Evolutionary conservation across 345 rosid species (phyloP).

Genomic region (Turritis glabra): DNA sequence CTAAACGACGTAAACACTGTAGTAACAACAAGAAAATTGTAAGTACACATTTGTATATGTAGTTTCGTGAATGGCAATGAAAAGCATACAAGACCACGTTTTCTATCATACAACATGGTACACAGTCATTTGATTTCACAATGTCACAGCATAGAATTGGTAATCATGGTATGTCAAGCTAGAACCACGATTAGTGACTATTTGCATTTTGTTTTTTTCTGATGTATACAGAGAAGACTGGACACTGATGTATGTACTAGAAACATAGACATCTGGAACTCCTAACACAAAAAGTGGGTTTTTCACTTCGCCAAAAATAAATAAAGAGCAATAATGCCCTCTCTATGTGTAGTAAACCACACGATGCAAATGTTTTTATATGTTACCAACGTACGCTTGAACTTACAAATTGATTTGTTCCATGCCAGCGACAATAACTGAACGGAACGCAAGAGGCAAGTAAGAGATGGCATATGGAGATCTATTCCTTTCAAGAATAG

Average conservation of each 20-base stretch:
- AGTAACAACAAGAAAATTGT: background rate
- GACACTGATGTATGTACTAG: conserved; percentile 3
- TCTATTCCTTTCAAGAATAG: conserved; percentile 87
- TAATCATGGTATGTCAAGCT: background rate
- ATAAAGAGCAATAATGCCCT: conserved; percentile 3
- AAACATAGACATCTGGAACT: conserved; percentile 15
- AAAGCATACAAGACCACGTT: background rate
- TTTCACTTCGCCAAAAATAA: background rate
- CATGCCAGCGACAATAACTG: conserved; percentile 74
- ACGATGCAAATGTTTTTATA: background rate
- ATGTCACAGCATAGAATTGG: no score
- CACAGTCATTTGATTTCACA: background rate
- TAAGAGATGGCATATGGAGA: conserved; percentile 88
- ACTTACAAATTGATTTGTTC: conserved; percentile 90
- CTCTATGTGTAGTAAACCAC: conserved; percentile 7
- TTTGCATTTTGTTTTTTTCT: background rate
- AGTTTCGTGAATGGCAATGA: background rate
- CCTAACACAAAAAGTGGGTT: background rate
- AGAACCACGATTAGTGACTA: background rate
- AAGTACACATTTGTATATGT: background rate
- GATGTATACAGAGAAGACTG: conserved; percentile 3
- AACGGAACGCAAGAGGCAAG: conserved; percentile 87
- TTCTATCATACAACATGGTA: conserved; percentile 13
- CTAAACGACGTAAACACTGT: background rate
- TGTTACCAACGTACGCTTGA: conserved; percentile 15